Evolutionary conservation across 2,329 filamentous ascomycete genomes (phyloP).

Genomic region (Calonectria multiphialidica): DNA sequence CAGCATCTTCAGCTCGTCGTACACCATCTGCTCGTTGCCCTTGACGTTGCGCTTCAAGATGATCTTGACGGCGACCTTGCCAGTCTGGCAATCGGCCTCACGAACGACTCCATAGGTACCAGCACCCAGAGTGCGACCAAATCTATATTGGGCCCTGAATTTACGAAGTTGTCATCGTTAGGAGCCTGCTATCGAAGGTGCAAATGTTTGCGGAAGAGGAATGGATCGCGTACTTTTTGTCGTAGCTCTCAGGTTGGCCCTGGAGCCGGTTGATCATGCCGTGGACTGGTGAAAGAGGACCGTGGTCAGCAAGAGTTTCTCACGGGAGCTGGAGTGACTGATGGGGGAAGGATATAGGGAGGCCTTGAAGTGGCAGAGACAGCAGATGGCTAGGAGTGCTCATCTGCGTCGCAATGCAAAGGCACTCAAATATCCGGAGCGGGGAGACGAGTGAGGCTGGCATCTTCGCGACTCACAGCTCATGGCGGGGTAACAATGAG

Average conservation of each 20-base stretch:
- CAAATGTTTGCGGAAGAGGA: slow-evolving; percentile 26
- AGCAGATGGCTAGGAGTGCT: neutral
- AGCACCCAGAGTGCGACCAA: slow-evolving; percentile 93
- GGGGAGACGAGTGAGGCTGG: slow-evolving; percentile 41
- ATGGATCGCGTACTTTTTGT: slow-evolving; percentile 82
- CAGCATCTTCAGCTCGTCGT: slow-evolving; percentile 95
- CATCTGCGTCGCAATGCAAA: neutral
- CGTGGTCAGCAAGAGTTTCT: slow-evolving; percentile 37
- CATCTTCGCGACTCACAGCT: slow-evolving; percentile 47
- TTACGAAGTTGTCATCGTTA: slow-evolving; percentile 30
- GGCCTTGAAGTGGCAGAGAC: neutral
- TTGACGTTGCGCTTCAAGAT: slow-evolving; percentile 99
- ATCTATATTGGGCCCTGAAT: slow-evolving; percentile 84
- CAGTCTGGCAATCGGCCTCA: slow-evolving; percentile 86
- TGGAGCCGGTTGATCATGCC: slow-evolving; percentile 96
- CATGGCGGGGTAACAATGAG: slow-evolving; percentile 40
- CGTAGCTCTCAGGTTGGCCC: slow-evolving; percentile 97
- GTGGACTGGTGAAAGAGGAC: slow-evolving; percentile 68
- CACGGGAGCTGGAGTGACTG: neutral
- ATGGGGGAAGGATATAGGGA: neutral
- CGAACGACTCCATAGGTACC: slow-evolving; percentile 98
- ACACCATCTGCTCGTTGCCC: slow-evolving; percentile 98
- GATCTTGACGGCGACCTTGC: slow-evolving; percentile 96
- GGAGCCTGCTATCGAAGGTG: slow-evolving; percentile 36
- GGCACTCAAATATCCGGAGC: slow-evolving; percentile 20